A percentile compares a stretch with the other conserved stretches of the same genome.
Conservation (phyloP, 169 alveolate genomes). For the Sarcocystis neurona region DNA sequence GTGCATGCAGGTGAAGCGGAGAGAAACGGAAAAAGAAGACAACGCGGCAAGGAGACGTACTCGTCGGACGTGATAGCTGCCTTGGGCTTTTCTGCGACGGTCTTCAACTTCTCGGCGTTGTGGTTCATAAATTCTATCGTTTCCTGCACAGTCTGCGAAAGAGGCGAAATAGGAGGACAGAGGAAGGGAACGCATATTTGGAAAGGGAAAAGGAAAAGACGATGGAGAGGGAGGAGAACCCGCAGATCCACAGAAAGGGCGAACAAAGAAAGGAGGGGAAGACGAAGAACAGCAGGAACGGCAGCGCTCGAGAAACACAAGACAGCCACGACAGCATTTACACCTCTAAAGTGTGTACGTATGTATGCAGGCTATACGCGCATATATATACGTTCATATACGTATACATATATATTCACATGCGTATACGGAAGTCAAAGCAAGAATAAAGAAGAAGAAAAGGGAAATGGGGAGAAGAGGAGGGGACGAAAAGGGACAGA, state of each 20-base stretch:
- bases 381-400: too few species aligned
- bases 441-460: background rate
- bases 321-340: background rate
- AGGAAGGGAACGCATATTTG: background rate
- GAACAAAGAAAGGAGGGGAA: background rate
- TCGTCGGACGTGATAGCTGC: constrained; percentile 51
- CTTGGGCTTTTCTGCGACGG: constrained; percentile 40
- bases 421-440: background rate
- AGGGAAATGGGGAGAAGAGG: background rate
- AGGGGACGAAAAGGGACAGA: background rate
- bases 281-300: background rate
- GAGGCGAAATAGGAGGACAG: background rate
- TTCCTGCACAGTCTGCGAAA: constrained; percentile 49
- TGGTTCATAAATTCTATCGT: constrained; percentile 40
- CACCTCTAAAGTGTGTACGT: background rate
- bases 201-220: background rate
- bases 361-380: background rate
- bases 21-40: background rate
- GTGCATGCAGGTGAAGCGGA: background rate
- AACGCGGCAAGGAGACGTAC: constrained; percentile 7
- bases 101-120: constrained; percentile 46
- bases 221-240: background rate
- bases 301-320: too few species aligned
- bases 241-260: background rate
- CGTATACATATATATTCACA: background rate